These are phyloP conservation scores for Xylariaceae sp. DNA, from an alignment of 2,329 filamentous ascomycete species.

Conservation along the genomic window DNA sequence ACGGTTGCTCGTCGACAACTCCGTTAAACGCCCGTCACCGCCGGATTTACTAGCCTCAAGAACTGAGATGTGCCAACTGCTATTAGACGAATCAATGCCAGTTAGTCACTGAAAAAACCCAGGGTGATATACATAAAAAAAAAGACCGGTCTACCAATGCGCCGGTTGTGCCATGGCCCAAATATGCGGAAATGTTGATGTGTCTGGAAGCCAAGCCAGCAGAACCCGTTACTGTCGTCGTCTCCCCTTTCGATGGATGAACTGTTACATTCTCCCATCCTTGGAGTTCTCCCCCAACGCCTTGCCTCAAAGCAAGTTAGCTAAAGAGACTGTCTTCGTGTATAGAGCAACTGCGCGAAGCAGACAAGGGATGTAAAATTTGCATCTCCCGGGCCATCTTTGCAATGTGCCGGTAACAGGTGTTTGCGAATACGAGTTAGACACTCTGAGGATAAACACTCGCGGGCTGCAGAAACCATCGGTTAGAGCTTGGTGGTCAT, in stretches of 20 bases:
- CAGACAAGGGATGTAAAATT: too few species aligned
- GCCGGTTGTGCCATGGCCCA: constrained; percentile 5
- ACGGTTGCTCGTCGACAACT: neutral
- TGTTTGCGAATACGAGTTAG: constrained; percentile 27
- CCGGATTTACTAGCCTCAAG: constrained; percentile 4
- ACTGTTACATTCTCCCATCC: constrained; percentile 9
- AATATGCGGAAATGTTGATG: constrained; percentile 4
- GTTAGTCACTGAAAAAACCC: constrained; percentile 11
- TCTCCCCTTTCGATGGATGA: constrained; percentile 4
- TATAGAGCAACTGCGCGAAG: too few species aligned
- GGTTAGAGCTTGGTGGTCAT: constrained; percentile 11
- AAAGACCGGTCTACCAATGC: constrained; percentile 15
- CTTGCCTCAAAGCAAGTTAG: constrained; percentile 8
- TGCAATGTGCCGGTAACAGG: too few species aligned
- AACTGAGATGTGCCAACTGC: constrained; percentile 1
- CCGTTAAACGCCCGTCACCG: neutral
- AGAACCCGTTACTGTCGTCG: too few species aligned
- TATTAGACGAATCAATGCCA: constrained; percentile 7
- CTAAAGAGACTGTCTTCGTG: constrained; percentile 6
- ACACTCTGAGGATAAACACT: constrained; percentile 53
- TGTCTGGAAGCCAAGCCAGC: too few species aligned
- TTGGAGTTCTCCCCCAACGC: constrained; percentile 3
- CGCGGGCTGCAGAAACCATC: constrained; percentile 39
- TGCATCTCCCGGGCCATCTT: too few species aligned
- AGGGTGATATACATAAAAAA: constrained; percentile 16